Evolutionary conservation across 192 early-diverging fungal genomes (phyloP), one percentile per base, ranked within the genome.

Genomic region (Entomortierella lignicola): DNA sequence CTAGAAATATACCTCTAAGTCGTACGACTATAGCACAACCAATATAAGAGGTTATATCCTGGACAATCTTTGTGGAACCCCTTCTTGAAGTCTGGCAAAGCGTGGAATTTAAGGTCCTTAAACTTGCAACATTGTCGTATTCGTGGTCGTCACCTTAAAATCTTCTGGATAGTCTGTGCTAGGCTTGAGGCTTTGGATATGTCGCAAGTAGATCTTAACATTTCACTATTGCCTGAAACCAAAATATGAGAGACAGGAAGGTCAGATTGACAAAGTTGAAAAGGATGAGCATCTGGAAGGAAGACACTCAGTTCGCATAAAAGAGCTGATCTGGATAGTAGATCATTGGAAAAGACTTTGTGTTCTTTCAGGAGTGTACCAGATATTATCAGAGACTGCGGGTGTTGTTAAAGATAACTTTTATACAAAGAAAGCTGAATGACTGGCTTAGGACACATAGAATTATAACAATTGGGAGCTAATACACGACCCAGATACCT

Each of bases 51-150:
- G 26, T 25, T 47, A 0, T 5, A 2, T 20, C 47, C n/a, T 6
- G 67, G 67, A 2, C 32, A 30, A 18, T 58, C 67, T 2, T n/a
- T 41, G 1, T 62, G 69, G 60, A 72, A 63, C 20, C 69, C 69
- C 0, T 42, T 72, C 8, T 31, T 72, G 30, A 47, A 32, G 20
- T 72, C 60, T 17, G 27, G 52, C 0, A n/a, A 23, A 12, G 23
- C 34, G n/a, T 55, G 10, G 7, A 54, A 63, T 42, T 27, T 72
- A 21, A 41, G 43, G 21, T 63, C 60, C 20, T 41, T 72, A 29
- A 56, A 11, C 17, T 48, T 72, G 34, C n/a, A 56, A 18, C 4
- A 27, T 4, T 63, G 60, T 27, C 10, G 21, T 11, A 63, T 72
- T 29, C 41, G 60, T 3, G 69, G 69, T 8, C 42, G 31, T 12